Evolutionary conservation across 208 protist genomes (phyloP), one percentile per base, ranked within the genome.

Genomic region (Balamuthia mandrillaris): DNA sequence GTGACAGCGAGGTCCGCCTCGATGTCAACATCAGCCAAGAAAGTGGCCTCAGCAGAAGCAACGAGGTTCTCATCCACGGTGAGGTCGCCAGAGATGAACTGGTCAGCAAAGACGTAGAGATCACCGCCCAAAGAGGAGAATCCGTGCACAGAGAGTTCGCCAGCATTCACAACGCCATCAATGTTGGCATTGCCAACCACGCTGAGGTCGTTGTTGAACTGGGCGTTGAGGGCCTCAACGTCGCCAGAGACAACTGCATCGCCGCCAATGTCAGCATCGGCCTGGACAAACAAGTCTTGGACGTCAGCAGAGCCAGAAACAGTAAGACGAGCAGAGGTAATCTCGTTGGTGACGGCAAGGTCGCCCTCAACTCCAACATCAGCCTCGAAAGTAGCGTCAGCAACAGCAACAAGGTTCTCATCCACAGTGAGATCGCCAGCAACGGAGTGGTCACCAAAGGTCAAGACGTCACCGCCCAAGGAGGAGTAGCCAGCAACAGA

Each of bases 1-100:
- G 45, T 49, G 29, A 78, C 68, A 33, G 52, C 58, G 45, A 78
- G 68, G 47, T 78, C 58, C 18, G 58, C 4, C n/a, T 78, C 68
- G 6, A 78, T 18, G 31, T 78, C 68, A 1, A 78, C 68, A 12
- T 56, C 58, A 49, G 39, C 45, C 18, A 42, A 42, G 68, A 78
- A 78, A 14, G 68, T 60, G 3, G 29, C 41, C 12, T 42, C 68
- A 1, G 68, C 52, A 14, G 52, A 49, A 6, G 58, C 68, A 33
- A 42, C 68, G n/a, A 78, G 27, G 10, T 42, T 78, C 18, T 49
- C 68, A 12, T 42, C 58, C 10, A 78, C 42, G 21, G 52, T 49
- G 24, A 49, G 52, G 45, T 78, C 68, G 29, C 68, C 68, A 18
- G 52, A 60, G 31, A 78, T 78, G 29, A 78, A 49, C 2, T 60